These are phyloP conservation scores for Coemansia javaensis DNA, from an alignment of 192 early-diverging fungal species.

Conservation along the genomic window DNA sequence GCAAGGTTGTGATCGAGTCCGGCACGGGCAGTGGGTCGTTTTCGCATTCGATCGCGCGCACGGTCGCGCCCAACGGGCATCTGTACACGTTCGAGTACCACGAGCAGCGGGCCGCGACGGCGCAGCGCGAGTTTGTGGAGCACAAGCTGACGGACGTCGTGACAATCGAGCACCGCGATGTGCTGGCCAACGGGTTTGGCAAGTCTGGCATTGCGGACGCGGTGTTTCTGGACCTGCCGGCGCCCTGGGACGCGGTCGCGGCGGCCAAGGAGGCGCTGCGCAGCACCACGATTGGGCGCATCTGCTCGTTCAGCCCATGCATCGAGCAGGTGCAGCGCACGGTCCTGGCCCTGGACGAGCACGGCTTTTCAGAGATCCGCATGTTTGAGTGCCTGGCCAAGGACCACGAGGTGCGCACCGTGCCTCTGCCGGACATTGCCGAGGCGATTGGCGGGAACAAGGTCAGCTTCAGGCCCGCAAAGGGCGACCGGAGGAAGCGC, in stretches of 20 bases:
- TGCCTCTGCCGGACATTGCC: constrained; percentile 60
- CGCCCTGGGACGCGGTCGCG: constrained; percentile 90
- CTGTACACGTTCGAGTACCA: constrained; percentile 96
- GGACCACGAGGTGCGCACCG: constrained; percentile 64
- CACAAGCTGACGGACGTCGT: constrained; percentile 71
- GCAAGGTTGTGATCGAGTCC: constrained; percentile 79
- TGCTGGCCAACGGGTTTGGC: constrained; percentile 72
- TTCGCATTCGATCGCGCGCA: constrained; percentile 88
- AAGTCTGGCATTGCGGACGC: constrained; percentile 68
- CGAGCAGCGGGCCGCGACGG: constrained; percentile 65
- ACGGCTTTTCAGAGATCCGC: constrained; percentile 83
- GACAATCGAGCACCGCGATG: constrained; percentile 76
- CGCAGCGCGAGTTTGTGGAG: constrained; percentile 67
- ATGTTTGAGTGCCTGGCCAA: constrained; percentile 95
- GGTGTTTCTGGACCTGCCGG: constrained; percentile 94
- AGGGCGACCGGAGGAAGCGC: constrained; percentile 31
- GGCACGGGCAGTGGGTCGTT: constrained; percentile 98
- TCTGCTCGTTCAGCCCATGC: constrained; percentile 94
- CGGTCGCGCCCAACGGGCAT: constrained; percentile 79
- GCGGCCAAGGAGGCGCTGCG: constrained; percentile 83
- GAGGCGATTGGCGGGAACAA: constrained; percentile 54
- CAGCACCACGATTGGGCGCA: constrained; percentile 70
- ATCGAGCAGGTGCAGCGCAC: constrained; percentile 92
- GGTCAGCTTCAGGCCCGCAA: constrained; percentile 25
- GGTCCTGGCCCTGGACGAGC: constrained; percentile 66